Percentiles rank a stretch among this genome's conserved stretches.
Evolutionary conservation across 192 early-diverging fungal species (phyloP).

Genomic region (Coemansia nantahalensis): DNA sequence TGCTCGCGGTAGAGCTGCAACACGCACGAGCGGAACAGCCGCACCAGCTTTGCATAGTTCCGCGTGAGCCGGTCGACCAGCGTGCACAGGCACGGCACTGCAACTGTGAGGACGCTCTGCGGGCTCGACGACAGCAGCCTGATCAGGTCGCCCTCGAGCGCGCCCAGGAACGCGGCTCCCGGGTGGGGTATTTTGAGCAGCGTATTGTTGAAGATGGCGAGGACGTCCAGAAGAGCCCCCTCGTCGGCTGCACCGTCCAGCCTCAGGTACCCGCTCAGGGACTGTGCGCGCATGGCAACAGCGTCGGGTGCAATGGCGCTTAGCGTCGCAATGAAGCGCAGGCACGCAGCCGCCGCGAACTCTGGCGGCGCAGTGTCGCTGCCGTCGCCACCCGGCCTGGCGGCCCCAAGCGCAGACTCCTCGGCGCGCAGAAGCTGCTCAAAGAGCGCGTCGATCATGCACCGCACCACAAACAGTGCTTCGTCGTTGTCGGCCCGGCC

Average conservation of each 20-base stretch:
- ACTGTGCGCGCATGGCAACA: slow-evolving; percentile 53
- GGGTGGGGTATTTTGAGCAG: slow-evolving; percentile 49
- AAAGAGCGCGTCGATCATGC: slow-evolving; percentile 72
- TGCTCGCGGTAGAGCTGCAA: slow-evolving; percentile 56
- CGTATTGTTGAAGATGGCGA: slow-evolving; percentile 56
- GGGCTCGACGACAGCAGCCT: slow-evolving; percentile 57
- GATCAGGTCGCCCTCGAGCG: slow-evolving; percentile 63
- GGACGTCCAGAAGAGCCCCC: slow-evolving; percentile 53
- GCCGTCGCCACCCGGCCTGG: neutral
- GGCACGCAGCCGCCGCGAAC: slow-evolving; percentile 31
- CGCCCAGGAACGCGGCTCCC: slow-evolving; percentile 54
- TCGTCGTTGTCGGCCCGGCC: slow-evolving; percentile 50
- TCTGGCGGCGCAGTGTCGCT: neutral
- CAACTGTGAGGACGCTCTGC: slow-evolving; percentile 59
- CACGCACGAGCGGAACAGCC: slow-evolving; percentile 54
- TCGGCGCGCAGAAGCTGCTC: slow-evolving; percentile 68
- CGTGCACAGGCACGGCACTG: slow-evolving; percentile 70
- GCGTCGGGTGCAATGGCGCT: slow-evolving; percentile 57
- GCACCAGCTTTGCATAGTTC: slow-evolving; percentile 50
- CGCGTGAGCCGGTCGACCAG: slow-evolving; percentile 63
- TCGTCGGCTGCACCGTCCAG: slow-evolving; percentile 49
- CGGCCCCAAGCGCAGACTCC: slow-evolving; percentile 33
- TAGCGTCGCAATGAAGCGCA: slow-evolving; percentile 55
- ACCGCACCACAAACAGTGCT: slow-evolving; percentile 57
- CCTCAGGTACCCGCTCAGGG: slow-evolving; percentile 56